These are phyloP conservation scores for Trifolium fragiferum DNA, from an alignment of 306 rosid species.

Conservation along the genomic window DNA sequence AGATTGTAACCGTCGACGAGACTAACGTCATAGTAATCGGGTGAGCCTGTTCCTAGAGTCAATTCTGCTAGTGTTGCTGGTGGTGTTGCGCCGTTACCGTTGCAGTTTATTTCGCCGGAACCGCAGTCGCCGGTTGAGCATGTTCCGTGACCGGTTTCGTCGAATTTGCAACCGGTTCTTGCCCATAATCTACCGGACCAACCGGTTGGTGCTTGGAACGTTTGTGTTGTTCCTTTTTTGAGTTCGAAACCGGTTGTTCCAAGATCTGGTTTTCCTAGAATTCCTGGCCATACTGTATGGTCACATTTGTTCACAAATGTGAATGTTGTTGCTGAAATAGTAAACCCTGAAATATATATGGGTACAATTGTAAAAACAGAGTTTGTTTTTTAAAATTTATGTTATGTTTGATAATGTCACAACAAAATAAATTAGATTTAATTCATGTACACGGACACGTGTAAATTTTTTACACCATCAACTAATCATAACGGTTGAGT, in stretches of 20 bases:
- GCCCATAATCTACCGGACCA: conserved; percentile 99
- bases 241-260: conserved; percentile 84
- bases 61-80: conserved; percentile 90
- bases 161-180: conserved; percentile 72
- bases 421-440: neutral
- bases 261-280: conserved; percentile 71
- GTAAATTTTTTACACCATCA: neutral
- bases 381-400: neutral
- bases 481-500: too few species aligned
- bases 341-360: conserved; percentile 45
- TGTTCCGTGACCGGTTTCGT: conserved; percentile 52
- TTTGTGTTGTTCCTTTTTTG: conserved; percentile 50
- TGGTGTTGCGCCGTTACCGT: conserved; percentile 75
- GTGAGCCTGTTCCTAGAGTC: conserved; percentile 60
- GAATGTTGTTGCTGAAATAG: conserved; percentile 65
- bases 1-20: conserved; percentile 88
- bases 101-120: conserved; percentile 68
- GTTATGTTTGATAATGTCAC: neutral
- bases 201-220: conserved; percentile 65
- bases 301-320: conserved; percentile 85
- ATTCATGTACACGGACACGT: neutral
- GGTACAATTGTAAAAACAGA: neutral
- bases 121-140: conserved; percentile 86
- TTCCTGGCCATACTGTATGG: conserved; percentile 88
- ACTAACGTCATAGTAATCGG: conserved; percentile 89